Evolutionary conservation across 139 green algal species (phyloP), one percentile per base, ranked within the genome.

Genomic region (Chlamydomonas sphaeroides): DNA sequence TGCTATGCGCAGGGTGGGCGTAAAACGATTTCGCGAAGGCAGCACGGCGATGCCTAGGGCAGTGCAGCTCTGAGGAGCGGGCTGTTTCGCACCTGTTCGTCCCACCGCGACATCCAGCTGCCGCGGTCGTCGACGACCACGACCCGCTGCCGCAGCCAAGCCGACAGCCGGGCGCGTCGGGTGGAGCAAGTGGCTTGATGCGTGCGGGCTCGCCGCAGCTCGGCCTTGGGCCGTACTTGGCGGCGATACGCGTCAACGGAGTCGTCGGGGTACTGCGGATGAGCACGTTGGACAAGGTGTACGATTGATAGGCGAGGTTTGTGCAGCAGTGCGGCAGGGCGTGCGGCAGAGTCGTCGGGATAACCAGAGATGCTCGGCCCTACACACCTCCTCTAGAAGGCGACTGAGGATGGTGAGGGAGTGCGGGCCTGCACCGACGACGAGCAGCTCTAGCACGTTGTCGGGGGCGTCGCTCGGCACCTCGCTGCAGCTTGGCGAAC

Each of bases 361-460:
- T 26, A 61, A 5, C 18, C 53, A n/a, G 15, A 61, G 5, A 30
- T 51, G 53, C 18, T n/a, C 53, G 23, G 28, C 6, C 57, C 5
- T 11, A 8, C 59, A n/a, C 59, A 66, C 59, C 59, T 66, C 59
- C 14, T 66, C 59, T 1, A 66, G 30, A 1, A 66, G 59, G 21
- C 59, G 59, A n/a, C 59, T 32, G 5, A 66, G 30, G 1, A 66
- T 26, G n/a, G 30, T 26, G 59, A 66, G 59, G 11, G 59, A 30
- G 26, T 35, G 26, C 4, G 59, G 59, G 11, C 59, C 59, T 25
- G 59, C 30, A 26, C 59, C 59, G 1, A 66, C n/a, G 1, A 66
- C 30, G 6, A 66, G 59, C 8, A 66, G 59, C 59, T 66, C 49
- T 21, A 49, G 32, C 49, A 88, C 81, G 75, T 53, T 53, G 10